Evolutionary conservation across 2,329 filamentous ascomycete species (phyloP), one percentile per base, ranked within the genome.

Genomic region (Penicillium sclerotigenum): DNA sequence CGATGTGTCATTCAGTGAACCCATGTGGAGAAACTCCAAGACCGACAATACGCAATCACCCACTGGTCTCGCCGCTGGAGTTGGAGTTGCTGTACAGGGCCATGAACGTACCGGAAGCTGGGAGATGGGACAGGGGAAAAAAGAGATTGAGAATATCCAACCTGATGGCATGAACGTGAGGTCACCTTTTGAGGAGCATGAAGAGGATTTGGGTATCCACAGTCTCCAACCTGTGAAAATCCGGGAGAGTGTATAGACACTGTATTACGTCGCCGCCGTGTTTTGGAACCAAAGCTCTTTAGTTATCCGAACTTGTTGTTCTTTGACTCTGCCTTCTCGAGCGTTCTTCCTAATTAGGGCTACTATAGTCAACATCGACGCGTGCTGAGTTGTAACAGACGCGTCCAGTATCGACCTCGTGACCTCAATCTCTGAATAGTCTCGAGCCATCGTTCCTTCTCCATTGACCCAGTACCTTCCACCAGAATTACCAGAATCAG

Each of bases 61-160:
- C 20, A 58, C 53, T 36, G 64, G 59, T 26, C 47, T 61, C 14
- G 51, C 52, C 6, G 48, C 56, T 11, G 58, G 54, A 18, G 60
- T 60, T 18, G 58, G 53, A 20, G 60, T 60, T 36, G 49, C 60
- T 29, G 66, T 71, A 20, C 72, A 71, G 16, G 75, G 76, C 1
- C 78, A 84, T 65, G 82, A 84, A 69, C 71, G 82, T 41, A 73
- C 79, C 18, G 82, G 80, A 0, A 84, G 82, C 57, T 85, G 83
- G 83, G 83, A 85, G 65, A 68, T 85, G 69, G 75, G 75, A 51
- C 62, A 72, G 42, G 64, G 68, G 18, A 67, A 66, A 66, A 71
- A 59, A 63, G 57, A 47, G 53, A 61, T 26, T 41, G 62, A 54
- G 37, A 59, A 36, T 60, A 60, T 43, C 47, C 52, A 46, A 4